Percentiles rank a stretch among this genome's conserved stretches.
These are phyloP conservation scores for Azolla pinnata DNA, from an alignment of 75 land plant genomes.

Conservation along the genomic window DNA sequence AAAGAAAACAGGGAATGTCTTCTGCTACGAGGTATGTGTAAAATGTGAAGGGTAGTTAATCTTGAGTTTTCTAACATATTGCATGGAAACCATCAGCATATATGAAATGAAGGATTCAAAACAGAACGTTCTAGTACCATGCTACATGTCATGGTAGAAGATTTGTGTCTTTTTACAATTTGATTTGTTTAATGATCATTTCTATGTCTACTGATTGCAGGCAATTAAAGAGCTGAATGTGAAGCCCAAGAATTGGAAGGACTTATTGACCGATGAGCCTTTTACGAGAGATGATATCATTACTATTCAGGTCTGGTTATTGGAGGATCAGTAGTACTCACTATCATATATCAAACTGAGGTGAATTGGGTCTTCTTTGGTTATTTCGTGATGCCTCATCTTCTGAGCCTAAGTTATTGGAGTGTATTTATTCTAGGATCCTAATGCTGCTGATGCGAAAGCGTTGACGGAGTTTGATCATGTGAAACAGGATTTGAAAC, in stretches of 20 bases:
- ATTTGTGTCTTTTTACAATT: no score
- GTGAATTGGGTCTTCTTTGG: neutral
- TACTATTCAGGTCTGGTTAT: slow-evolving; percentile 75
- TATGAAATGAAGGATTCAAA: no score
- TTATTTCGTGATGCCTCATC: slow-evolving; percentile 5
- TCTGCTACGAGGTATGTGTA: slow-evolving; percentile 67
- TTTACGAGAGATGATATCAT: slow-evolving; percentile 74
- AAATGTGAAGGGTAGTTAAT: neutral
- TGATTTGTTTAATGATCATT: no score
- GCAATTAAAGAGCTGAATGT: slow-evolving; percentile 85
- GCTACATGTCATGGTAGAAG: no score
- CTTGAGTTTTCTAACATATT: no score
- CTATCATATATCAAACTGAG: neutral
- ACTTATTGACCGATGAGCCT: slow-evolving; percentile 87
- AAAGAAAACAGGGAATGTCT: slow-evolving; percentile 91
- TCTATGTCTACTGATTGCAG: slow-evolving; percentile 41
- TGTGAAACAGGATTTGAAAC: slow-evolving; percentile 55
- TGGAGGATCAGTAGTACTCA: neutral
- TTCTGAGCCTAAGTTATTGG: no score
- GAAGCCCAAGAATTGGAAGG: slow-evolving; percentile 92
- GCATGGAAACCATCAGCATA: no score
- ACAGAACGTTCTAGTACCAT: no score
- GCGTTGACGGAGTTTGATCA: slow-evolving; percentile 85
- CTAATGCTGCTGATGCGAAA: slow-evolving; percentile 75
- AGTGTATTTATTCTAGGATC: slow-evolving; percentile 87